Evolutionary conservation across 768 basidiomycete genomes (phyloP).

Genomic region (Lactarius vividus): DNA sequence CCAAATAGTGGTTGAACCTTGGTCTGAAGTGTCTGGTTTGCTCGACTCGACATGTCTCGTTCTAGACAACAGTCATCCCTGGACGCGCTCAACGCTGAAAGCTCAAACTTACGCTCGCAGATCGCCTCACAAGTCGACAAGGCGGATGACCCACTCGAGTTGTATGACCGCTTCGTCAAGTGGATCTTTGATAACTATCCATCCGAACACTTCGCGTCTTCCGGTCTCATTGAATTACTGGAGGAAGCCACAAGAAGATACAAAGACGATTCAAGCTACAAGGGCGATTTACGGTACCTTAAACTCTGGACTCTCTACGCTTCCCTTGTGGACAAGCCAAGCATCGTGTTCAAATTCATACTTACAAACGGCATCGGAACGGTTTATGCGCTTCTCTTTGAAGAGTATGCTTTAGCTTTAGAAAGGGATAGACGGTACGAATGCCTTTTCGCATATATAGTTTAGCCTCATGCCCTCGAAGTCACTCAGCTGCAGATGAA

Average conservation of each 20-base stretch:
- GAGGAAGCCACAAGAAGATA: slow-evolving; percentile 83
- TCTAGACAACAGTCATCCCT: slow-evolving; percentile 8
- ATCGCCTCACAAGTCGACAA: slow-evolving; percentile 44
- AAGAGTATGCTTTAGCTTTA: slow-evolving; percentile 82
- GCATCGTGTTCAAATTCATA: slow-evolving; percentile 57
- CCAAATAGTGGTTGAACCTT: slow-evolving; percentile 21
- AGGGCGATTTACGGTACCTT: slow-evolving; percentile 84
- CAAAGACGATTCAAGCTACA: slow-evolving; percentile 79
- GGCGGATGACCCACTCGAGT: slow-evolving; percentile 83
- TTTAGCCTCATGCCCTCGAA: slow-evolving; percentile 34
- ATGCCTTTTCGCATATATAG: neutral
- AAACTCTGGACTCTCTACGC: slow-evolving; percentile 91
- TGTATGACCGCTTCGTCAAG: slow-evolving; percentile 82
- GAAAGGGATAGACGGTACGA: slow-evolving; percentile 73
- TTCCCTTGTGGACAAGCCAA: slow-evolving; percentile 67
- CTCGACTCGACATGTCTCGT: slow-evolving; percentile 20
- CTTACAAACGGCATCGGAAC: slow-evolving; percentile 52
- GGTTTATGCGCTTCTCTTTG: slow-evolving; percentile 80
- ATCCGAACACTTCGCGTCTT: slow-evolving; percentile 59
- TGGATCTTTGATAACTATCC: slow-evolving; percentile 85
- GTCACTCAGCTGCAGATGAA: slow-evolving; percentile 72
- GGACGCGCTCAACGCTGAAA: slow-evolving; percentile 14
- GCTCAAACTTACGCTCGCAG: slow-evolving; percentile 24
- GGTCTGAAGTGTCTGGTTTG: too few relatives aligned
- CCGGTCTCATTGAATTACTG: slow-evolving; percentile 76